A percentile compares a stretch with the other conserved stretches of the same genome.
phyloP scores from a whole-genome alignment of 306 rosid genomes.

The Mimosa pudica region DNA sequence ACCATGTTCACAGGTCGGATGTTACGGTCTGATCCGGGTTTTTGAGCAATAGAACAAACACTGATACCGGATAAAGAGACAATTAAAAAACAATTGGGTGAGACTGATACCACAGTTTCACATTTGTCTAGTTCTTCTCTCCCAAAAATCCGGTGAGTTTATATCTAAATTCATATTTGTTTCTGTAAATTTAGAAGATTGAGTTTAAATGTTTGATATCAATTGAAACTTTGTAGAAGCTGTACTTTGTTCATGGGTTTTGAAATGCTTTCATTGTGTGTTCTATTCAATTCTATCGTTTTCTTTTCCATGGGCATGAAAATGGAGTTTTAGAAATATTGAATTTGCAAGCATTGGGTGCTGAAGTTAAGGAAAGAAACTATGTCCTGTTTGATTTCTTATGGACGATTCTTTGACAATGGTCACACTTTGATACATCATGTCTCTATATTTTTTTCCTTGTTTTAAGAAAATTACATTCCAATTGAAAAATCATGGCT shows the following conservation, averaged over 20 bases:
- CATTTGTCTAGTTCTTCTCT: neutral
- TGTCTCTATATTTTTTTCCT: neutral
- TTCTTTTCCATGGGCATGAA: neutral
- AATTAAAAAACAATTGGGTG: no score
- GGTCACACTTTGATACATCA: neutral
- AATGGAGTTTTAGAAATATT: neutral
- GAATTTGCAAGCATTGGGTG: no score
- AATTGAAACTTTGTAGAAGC: neutral
- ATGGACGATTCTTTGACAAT: neutral
- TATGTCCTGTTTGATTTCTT: neutral
- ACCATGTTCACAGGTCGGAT: no score
- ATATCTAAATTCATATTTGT: neutral
- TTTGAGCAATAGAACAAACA: no score
- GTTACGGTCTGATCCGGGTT: no score
- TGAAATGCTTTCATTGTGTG: neutral
- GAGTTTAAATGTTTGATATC: no score
- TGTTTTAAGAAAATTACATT: neutral
- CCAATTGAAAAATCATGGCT: neutral
- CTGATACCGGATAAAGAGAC: no score
- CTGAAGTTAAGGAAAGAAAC: no score
- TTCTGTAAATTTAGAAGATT: no score
- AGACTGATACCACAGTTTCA: no score
- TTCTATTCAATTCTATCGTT: neutral
- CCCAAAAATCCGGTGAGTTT: neutral
- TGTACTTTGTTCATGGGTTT: neutral